Conservation (phyloP, 2,329 filamentous ascomycete genomes). For the Phaeosphaeria sp. region DNA sequence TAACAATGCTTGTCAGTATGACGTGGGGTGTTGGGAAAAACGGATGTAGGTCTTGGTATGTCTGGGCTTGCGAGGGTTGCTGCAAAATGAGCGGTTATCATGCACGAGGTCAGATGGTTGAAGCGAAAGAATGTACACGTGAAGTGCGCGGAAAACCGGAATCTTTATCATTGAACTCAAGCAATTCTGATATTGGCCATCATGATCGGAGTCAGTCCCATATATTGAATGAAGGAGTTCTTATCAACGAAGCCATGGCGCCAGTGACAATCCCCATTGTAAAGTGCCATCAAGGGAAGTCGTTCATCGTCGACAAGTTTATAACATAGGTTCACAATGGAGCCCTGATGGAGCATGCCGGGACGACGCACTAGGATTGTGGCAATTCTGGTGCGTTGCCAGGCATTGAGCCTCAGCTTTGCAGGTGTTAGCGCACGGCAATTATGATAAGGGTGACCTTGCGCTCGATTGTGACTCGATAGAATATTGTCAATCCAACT, state of each 20-base stretch:
- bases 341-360: constrained; percentile 12
- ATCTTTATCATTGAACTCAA: not conserved
- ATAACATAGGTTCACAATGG: not conserved
- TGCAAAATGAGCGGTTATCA: constrained; percentile 31
- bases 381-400: not conserved
- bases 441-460: not conserved
- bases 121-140: not conserved
- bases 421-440: not conserved
- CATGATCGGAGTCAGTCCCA: not conserved
- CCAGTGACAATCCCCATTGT: not conserved
- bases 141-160: not conserved
- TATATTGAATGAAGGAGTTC: not conserved
- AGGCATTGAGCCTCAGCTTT: not conserved
- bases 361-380: constrained; percentile 14
- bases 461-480: constrained; percentile 35
- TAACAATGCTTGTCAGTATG: constrained; percentile 34
- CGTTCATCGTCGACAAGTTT: not conserved
- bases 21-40: constrained; percentile 32
- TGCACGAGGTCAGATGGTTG: constrained; percentile 13
- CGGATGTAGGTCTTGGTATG: constrained; percentile 21
- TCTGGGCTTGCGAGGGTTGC: constrained; percentile 17
- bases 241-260: not conserved
- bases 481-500: constrained; percentile 34
- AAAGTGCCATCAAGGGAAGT: not conserved
- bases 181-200: constrained; percentile 9